Evolutionary conservation across 495 filamentous ascomycete genomes (phyloP).

Genomic region (Penicillium silybi): DNA sequence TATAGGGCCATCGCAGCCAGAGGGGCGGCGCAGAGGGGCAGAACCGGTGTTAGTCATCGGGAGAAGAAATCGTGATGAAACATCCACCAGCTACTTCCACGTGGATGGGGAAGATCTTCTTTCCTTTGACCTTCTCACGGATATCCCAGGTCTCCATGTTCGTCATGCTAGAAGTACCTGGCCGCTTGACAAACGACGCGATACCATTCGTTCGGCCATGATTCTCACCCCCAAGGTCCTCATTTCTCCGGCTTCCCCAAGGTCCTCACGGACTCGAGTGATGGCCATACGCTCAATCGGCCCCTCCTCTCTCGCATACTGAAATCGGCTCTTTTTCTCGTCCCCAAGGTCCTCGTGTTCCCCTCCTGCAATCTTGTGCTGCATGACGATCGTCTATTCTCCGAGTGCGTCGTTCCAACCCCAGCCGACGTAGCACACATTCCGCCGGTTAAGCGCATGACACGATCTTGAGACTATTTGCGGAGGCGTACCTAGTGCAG

Average conservation of each 20-base stretch:
- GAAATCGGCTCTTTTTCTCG: not conserved
- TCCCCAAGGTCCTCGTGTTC: constrained; percentile 24
- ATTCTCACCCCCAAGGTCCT: constrained; percentile 37
- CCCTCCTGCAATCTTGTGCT: constrained; percentile 4
- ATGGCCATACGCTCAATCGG: not conserved
- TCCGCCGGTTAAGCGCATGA: constrained; percentile 11
- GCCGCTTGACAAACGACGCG: constrained; percentile 15
- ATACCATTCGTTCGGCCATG: constrained; percentile 19
- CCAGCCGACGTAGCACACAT: constrained; percentile 4
- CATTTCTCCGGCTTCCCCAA: constrained; percentile 23
- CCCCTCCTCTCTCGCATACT: not conserved
- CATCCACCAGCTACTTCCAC: not conserved
- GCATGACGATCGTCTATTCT: constrained; percentile 21
- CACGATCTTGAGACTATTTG: constrained; percentile 14
- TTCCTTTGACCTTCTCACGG: not conserved
- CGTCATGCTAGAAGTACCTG: constrained; percentile 4
- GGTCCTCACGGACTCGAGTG: constrained; percentile 24
- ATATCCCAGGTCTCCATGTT: not conserved
- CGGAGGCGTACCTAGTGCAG: constrained; percentile 1
- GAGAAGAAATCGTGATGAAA: not conserved
- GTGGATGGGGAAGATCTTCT: not conserved
- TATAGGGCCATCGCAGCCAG: not conserved
- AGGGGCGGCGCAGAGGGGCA: constrained; percentile 1
- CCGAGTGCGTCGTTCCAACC: constrained; percentile 19
- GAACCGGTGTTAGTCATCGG: constrained; percentile 13